Evolutionary conservation across 257 asterid species (phyloP).

Genomic region (Euphrasia confusa): DNA sequence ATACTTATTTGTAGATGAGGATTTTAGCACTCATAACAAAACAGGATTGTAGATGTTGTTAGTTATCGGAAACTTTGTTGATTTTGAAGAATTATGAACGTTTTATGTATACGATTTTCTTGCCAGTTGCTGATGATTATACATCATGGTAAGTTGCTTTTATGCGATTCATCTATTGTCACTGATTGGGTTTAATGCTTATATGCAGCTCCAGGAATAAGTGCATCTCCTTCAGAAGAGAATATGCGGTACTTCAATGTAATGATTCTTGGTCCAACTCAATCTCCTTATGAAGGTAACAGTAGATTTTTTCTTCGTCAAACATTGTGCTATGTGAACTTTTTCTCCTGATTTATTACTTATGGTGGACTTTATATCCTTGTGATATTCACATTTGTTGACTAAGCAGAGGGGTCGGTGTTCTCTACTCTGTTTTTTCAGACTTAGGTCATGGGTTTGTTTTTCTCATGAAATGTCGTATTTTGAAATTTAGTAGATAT

Average conservation of each 20-base stretch:
- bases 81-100: background rate
- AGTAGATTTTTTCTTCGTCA: background rate
- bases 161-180: background rate
- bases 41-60: background rate
- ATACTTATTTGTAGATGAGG: background rate
- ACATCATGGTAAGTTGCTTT: background rate
- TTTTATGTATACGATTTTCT: background rate
- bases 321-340: conserved; percentile 6
- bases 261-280: conserved; percentile 85
- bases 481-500: background rate
- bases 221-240: conserved; percentile 86
- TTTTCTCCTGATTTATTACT: background rate
- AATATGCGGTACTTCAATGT: conserved; percentile 87
- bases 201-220: conserved; percentile 78
- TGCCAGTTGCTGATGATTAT: background rate
- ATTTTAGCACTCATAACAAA: background rate
- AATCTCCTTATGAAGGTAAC: conserved; percentile 85
- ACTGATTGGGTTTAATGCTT: conserved; percentile 7
- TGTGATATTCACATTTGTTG: background rate
- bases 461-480: background rate
- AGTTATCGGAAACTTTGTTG: background rate
- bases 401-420: background rate
- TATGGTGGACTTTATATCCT: background rate
- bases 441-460: background rate
- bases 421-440: background rate